These are phyloP conservation scores for Trichophyton verrucosum DNA, from an alignment of 2,329 filamentous ascomycete genomes.

Conservation along the genomic window DNA sequence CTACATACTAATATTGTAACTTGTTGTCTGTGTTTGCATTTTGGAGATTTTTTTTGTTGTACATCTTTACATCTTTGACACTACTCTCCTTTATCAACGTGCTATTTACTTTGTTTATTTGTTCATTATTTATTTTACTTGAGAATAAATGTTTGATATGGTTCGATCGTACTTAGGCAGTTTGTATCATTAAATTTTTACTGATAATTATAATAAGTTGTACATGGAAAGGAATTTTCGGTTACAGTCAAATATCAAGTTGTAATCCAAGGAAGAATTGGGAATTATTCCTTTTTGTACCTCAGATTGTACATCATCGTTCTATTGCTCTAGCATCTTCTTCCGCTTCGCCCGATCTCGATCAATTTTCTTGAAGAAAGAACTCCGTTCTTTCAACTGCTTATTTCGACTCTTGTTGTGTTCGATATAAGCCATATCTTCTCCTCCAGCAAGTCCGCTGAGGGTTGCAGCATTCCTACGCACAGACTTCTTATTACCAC, in stretches of 20 bases:
- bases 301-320: background rate
- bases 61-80: background rate
- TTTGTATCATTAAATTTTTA: no score
- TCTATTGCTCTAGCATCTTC: constrained; percentile 25
- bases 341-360: constrained; percentile 48
- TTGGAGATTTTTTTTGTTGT: background rate
- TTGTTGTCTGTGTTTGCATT: no score
- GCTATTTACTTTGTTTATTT: background rate
- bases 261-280: no score
- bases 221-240: no score
- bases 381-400: constrained; percentile 49
- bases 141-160: no score
- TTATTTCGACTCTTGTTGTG: constrained; percentile 63
- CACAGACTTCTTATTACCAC: constrained; percentile 44
- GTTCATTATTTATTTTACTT: background rate
- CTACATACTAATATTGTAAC: no score
- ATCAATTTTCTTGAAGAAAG: constrained; percentile 56
- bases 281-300: no score
- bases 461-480: constrained; percentile 74
- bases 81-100: no score
- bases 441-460: constrained; percentile 74
- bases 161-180: no score
- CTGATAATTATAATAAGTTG: no score
- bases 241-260: no score
- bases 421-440: constrained; percentile 94